These are phyloP conservation scores for Ceratocystis variospora DNA, from an alignment of 2,329 filamentous ascomycete genomes.

Conservation along the genomic window DNA sequence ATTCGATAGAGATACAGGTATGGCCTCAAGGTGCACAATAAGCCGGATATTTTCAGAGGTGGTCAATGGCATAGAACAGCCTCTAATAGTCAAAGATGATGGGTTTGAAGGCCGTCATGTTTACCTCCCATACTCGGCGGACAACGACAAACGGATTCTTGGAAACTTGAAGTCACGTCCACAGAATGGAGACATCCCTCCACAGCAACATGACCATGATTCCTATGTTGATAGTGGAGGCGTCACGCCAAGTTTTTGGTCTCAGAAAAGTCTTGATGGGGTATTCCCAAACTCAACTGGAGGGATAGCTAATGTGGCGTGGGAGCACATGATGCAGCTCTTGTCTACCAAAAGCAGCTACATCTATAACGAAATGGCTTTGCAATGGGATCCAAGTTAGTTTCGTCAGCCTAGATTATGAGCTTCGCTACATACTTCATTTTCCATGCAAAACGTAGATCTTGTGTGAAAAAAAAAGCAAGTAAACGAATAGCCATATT, in stretches of 20 bases:
- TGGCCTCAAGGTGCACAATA: neutral
- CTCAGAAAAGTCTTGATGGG: neutral
- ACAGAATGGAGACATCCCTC: neutral
- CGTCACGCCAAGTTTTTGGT: neutral
- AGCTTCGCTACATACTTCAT: neutral
- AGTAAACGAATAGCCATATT: neutral
- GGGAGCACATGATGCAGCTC: neutral
- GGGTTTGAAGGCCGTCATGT: neutral
- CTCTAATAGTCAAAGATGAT: neutral
- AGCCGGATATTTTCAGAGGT: slow-evolving; percentile 16
- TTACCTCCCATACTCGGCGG: neutral
- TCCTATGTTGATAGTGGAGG: neutral
- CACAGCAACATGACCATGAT: neutral
- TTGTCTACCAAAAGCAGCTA: too few species aligned
- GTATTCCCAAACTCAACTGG: neutral
- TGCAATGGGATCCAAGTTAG: neutral
- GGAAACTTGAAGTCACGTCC: neutral
- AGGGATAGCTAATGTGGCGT: neutral
- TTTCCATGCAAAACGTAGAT: neutral
- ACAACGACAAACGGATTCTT: neutral
- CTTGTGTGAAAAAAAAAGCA: neutral
- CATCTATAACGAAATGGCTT: too few species aligned
- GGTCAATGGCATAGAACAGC: slow-evolving; percentile 11
- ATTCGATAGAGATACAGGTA: neutral
- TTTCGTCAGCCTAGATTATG: neutral